phyloP scores from a whole-genome alignment of 2,329 filamentous ascomycete genomes.

The Diaporthe ampelina region DNA sequence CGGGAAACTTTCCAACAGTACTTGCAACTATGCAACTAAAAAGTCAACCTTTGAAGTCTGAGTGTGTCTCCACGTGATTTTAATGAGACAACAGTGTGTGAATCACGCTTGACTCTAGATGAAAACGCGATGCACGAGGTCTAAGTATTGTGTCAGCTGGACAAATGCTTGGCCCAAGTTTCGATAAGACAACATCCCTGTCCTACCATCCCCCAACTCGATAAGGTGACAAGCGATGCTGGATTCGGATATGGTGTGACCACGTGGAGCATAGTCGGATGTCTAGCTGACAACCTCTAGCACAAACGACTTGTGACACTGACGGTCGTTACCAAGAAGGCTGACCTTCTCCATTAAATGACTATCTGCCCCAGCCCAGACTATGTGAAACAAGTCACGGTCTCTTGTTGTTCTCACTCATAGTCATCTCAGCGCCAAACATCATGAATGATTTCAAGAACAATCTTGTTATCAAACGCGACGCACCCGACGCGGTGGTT shows the following conservation, averaged over 20 bases:
- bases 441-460: slow-evolving; percentile 23
- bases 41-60: background rate
- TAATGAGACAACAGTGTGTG: background rate
- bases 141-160: slow-evolving; percentile 5
- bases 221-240: slow-evolving; percentile 23
- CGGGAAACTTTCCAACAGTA: background rate
- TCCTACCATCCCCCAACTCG: background rate
- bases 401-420: background rate
- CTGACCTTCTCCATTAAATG: background rate
- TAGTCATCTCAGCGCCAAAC: too few species aligned
- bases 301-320: background rate
- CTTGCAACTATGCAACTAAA: background rate
- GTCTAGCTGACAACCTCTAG: slow-evolving; percentile 8
- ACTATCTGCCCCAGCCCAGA: background rate
- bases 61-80: background rate
- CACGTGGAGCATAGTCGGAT: slow-evolving; percentile 5
- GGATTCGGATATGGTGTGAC: slow-evolving; percentile 21
- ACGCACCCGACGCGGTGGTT: slow-evolving; percentile 36
- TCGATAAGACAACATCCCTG: slow-evolving; percentile 20
- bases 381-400: background rate
- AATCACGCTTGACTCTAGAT: background rate
- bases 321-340: background rate
- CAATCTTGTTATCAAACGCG: slow-evolving; percentile 37
- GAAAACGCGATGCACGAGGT: background rate
- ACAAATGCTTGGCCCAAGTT: background rate